Evolutionary conservation across 2,329 filamentous ascomycete species (phyloP), one percentile per base, ranked within the genome.

Genomic region (Albophoma yamanashiensis): DNA sequence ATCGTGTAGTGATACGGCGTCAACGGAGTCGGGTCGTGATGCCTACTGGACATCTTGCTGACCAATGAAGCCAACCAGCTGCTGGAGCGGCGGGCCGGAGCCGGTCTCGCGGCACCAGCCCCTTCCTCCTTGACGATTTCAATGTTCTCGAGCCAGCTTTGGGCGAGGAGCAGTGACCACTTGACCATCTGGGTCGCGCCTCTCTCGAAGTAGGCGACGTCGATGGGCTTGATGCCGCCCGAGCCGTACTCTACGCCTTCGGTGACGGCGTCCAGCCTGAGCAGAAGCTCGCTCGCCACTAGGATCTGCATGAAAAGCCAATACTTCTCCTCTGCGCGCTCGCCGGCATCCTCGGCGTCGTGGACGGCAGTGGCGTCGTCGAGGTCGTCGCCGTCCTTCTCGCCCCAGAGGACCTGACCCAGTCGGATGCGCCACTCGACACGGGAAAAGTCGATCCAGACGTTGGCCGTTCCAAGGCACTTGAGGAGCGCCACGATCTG

Each of bases 351-450:
- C 27, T 77, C 75, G 25, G 76, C 77, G 61, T 83, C 79, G 56
- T 77, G 76, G 55, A 81, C 77, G 14, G 77, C 76, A n/a, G 79
- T 76, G 27, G 78, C 78, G 61, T 84, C 82, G 52, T 79, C 78
- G n/a, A 80, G 64, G 55, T 79, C 76, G 63, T 83, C 81, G 50
- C 81, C 80, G 34, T 78, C 69, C 7, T 76, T 73, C 20, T 77
- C 74, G 20, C 81, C 85, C 87, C 88, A 91, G 2, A 91, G 73
- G 50, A 91, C 79, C 71, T 90, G 88, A 8, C 88, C 88, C 1
- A 91, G 76, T 15, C 87, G 79, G 61, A 91, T 87, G 43, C 88
- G 81, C 87, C 87, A 91, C 68, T 91, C 88, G 8, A 91, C 85
- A 39, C 86, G 79, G 25, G 86, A 88, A 64, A 91, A 88, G 71